Evolutionary conservation across 805 yeast genomes (phyloP).

Genomic region (Danielia reshetovae): DNA sequence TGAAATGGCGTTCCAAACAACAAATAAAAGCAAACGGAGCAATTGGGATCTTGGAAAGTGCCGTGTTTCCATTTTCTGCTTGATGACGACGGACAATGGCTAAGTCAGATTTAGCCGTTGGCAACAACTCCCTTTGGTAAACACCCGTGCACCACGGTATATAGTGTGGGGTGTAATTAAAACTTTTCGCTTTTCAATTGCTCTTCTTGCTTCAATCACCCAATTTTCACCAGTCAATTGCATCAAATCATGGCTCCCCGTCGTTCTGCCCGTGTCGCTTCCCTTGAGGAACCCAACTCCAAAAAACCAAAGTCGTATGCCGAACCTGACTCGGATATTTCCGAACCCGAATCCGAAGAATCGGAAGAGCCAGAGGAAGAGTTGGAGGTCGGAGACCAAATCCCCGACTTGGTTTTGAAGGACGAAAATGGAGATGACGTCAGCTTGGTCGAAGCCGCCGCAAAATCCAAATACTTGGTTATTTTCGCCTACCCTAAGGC

Average conservation of each 20-base stretch:
- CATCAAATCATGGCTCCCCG: constrained; percentile 3
- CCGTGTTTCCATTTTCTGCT: no score
- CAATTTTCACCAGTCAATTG: not conserved
- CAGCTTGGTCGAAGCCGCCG: constrained; percentile 27
- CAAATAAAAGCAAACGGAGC: no score
- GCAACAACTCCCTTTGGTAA: not conserved
- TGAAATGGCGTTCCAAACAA: no score
- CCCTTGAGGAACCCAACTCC: constrained; percentile 9
- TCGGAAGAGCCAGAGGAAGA: constrained; percentile 17
- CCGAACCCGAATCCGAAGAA: not conserved
- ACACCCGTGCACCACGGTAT: not conserved
- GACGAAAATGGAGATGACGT: constrained; percentile 69
- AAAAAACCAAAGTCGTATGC: constrained; percentile 8
- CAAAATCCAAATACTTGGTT: constrained; percentile 31
- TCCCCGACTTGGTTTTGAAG: constrained; percentile 60
- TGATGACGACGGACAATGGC: no score
- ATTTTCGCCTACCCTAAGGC: constrained; percentile 83
- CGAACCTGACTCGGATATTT: not conserved
- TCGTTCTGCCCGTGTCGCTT: constrained; percentile 14
- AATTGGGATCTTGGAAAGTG: no score
- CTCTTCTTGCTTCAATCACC: not conserved
- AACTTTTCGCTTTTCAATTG: not conserved
- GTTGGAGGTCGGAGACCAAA: constrained; percentile 53
- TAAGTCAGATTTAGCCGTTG: no score
- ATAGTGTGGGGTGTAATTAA: not conserved